Evolutionary conservation across 768 basidiomycete species (phyloP), one percentile per base, ranked within the genome.

Genomic region (Xerocomellus dryophilus): DNA sequence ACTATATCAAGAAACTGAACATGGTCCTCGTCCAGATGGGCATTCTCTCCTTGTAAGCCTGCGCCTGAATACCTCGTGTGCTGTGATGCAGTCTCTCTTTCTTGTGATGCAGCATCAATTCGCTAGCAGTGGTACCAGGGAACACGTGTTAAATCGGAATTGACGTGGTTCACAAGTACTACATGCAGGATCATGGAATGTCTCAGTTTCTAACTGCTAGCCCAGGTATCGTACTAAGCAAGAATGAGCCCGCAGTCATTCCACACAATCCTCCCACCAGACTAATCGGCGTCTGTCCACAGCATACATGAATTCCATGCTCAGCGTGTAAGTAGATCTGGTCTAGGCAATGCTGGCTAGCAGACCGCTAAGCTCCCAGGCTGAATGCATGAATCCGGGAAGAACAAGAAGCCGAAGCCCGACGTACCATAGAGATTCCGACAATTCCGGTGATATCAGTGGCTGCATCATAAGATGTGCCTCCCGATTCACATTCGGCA

Each of bases 261-360:
- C 7, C 0, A 25, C 11, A 7, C 1, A 1, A n/a, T 42, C 20
- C 2, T 14, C 23, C 27, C n/a, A 15, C 0, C 17, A 25, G 17
- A 20, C 31, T 52, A 3, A 49, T 14, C 10, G 14, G 7, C 14
- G 7, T 36, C 11, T 31, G 4, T 31, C 20, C 10, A 21, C 38
- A 66, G 66, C 56, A 25, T 67, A 62, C 15, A 12, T 42, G 23
- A 69, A 66, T 27, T 69, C 62, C n/a, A 62, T 64, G 58, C 39
- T 68, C 9, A 42, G 60, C 12, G 62, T 67, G 66, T 67, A 43
- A 56, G 66, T 27, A 7, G 27, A 20, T 31, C 18, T n/a, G 9
- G 31, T 45, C 18, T n/a, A 21, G 10, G 11, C 2, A 6, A 17
- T 4, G 17, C 18, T 6, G 21, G 43, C 17, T 39, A 11, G 6